A percentile compares a stretch with the other conserved stretches of the same genome.
phyloP scores from a whole-genome alignment of 345 rosid genomes.

The Moringa oleifera region DNA sequence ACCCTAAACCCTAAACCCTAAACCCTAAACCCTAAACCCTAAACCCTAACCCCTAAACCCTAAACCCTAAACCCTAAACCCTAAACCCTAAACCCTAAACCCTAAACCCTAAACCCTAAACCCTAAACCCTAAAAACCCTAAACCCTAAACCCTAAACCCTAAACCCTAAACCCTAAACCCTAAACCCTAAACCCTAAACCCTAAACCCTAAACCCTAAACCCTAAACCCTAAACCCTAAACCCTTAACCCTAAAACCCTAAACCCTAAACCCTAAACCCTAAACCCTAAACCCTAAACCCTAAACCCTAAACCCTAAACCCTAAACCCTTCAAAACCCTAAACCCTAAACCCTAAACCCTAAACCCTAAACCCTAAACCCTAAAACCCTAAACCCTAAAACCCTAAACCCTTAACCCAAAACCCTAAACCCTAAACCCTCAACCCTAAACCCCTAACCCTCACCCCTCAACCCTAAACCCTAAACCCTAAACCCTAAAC shows the following conservation, averaged over 20 bases:
- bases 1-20: slow-evolving; percentile 12
- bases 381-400: slow-evolving; percentile 8
- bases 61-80: slow-evolving; percentile 11
- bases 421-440: no score
- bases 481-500: slow-evolving; percentile 12
- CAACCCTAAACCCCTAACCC: no score
- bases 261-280: slow-evolving; percentile 18
- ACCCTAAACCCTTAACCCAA: slow-evolving; percentile 20
- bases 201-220: slow-evolving; percentile 16
- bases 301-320: slow-evolving; percentile 20
- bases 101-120: slow-evolving; percentile 15
- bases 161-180: slow-evolving; percentile 18
- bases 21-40: slow-evolving; percentile 9
- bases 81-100: slow-evolving; percentile 9
- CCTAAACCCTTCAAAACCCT: slow-evolving; percentile 13
- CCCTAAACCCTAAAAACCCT: slow-evolving; percentile 16
- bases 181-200: slow-evolving; percentile 11
- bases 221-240: slow-evolving; percentile 15
- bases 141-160: slow-evolving; percentile 16
- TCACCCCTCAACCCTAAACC: no score
- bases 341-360: no score
- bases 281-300: slow-evolving; percentile 19
- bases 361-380: slow-evolving; percentile 14
- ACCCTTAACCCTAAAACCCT: slow-evolving; percentile 16
- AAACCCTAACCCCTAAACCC: no score